Conservation (phyloP, 495 filamentous ascomycete genomes). For the Penicillium chermesinum region DNA sequence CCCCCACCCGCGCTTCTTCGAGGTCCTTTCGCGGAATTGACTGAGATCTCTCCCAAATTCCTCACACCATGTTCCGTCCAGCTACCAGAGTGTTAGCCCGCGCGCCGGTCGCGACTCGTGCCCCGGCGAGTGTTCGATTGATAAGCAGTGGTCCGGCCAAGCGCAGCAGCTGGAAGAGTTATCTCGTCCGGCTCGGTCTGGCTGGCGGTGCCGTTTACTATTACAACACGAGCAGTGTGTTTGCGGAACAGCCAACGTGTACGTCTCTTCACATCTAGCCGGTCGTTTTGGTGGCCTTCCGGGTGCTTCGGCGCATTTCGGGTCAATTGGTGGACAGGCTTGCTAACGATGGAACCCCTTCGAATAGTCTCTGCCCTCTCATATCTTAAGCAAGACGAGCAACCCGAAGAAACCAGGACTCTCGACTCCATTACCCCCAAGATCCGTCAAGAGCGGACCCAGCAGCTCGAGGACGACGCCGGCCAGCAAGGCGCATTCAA, state of each 20-base stretch:
- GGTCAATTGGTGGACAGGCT: constrained; percentile 2
- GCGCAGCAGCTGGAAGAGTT: constrained; percentile 76
- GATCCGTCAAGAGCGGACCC: constrained; percentile 34
- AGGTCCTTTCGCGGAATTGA: constrained; percentile 13
- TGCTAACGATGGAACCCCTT: not conserved
- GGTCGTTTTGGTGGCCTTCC: constrained; percentile 1
- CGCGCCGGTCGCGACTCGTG: constrained; percentile 37
- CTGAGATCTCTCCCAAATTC: constrained; percentile 7
- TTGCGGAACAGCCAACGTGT: constrained; percentile 80
- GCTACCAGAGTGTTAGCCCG: constrained; percentile 53
- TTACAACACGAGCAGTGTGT: constrained; percentile 83
- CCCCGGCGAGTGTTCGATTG: constrained; percentile 52
- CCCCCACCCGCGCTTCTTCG: constrained; percentile 8
- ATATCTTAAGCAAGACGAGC: constrained; percentile 17
- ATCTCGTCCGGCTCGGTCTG: constrained; percentile 64
- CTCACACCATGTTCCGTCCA: constrained; percentile 55
- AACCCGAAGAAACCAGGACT: constrained; percentile 32
- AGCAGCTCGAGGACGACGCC: constrained; percentile 74
- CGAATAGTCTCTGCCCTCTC: constrained; percentile 33
- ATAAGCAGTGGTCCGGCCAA: constrained; percentile 67
- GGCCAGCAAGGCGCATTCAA: constrained; percentile 88
- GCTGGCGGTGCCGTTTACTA: constrained; percentile 80
- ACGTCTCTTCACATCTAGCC: constrained; percentile 35
- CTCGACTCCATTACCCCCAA: constrained; percentile 45
- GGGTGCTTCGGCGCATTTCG: not conserved